Conservation (phyloP, 2,329 filamentous ascomycete genomes). For the Apiospora malaysiana region DNA sequence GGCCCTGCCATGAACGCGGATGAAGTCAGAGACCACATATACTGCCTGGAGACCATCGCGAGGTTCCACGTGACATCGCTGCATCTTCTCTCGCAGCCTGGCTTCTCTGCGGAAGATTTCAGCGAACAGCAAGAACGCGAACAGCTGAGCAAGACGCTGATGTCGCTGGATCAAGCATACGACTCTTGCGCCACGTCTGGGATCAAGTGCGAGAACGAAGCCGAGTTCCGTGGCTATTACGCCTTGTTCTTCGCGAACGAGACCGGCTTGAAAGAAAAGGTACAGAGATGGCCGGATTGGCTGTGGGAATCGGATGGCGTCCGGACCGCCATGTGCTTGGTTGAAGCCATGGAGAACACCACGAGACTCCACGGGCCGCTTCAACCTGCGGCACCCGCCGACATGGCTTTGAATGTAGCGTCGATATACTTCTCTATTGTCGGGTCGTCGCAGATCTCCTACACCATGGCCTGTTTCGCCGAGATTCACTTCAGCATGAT, state of each 20-base stretch:
- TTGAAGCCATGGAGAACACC: constrained; percentile 65
- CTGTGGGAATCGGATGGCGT: constrained; percentile 64
- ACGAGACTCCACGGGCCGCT: constrained; percentile 63
- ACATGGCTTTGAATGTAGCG: constrained; percentile 55
- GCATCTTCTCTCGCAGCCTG: constrained; percentile 65
- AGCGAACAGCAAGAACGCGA: constrained; percentile 72
- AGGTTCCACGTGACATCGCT: constrained; percentile 71
- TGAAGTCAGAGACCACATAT: constrained; percentile 64
- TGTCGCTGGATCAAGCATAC: constrained; percentile 70
- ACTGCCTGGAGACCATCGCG: constrained; percentile 69
- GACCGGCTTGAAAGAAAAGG: constrained; percentile 61
- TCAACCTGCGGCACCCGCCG: constrained; percentile 53
- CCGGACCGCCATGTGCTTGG: constrained; percentile 65
- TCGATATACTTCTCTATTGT: constrained; percentile 66
- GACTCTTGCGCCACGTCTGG: constrained; percentile 67
- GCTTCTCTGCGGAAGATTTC: constrained; percentile 63
- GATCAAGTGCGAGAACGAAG: constrained; percentile 65
- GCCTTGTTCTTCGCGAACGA: constrained; percentile 66
- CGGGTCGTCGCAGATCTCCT: constrained; percentile 62
- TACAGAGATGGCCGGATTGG: constrained; percentile 60
- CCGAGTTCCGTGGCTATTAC: constrained; percentile 71
- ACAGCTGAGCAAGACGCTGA: constrained; percentile 68
- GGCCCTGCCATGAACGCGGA: constrained; percentile 60
- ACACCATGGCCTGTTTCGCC: constrained; percentile 73
- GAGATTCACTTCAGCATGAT: constrained; percentile 70